A percentile compares a stretch with the other conserved stretches of the same genome.
Conservation (phyloP, 2,329 filamentous ascomycete species). For the Colletotrichum chlorophyti region DNA sequence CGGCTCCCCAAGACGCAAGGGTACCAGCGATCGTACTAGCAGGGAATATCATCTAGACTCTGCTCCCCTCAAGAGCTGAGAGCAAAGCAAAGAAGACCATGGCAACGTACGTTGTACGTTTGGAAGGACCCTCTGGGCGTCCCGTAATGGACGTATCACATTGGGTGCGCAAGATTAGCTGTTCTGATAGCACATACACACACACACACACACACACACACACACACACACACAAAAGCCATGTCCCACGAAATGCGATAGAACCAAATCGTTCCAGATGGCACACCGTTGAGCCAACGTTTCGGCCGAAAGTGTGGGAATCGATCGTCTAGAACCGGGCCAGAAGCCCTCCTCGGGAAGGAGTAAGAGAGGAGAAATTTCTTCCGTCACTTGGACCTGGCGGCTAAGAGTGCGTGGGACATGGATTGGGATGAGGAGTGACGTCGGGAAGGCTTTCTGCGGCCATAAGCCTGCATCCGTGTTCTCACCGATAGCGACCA, state of each 20-base stretch:
- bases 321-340: not conserved
- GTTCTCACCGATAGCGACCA: conserved; percentile 4
- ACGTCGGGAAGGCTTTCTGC: no score
- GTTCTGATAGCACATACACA: conserved; percentile 19
- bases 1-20: no score
- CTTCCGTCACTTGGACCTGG: not conserved
- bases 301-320: conserved; percentile 20
- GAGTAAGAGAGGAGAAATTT: not conserved
- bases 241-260: conserved; percentile 16
- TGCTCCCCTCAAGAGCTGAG: no score
- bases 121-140: not conserved
- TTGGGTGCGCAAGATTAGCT: conserved; percentile 2
- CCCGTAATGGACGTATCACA: not conserved
- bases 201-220: no score
- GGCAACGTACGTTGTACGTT: not conserved
- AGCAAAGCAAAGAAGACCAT: not conserved
- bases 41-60: no score
- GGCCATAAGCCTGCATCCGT: no score
- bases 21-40: no score
- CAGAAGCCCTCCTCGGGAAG: no score
- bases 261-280: conserved; percentile 6
- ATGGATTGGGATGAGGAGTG: no score
- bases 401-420: not conserved
- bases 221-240: conserved; percentile 14
- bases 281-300: no score